Evolutionary conservation across 2,329 filamentous ascomycete species (phyloP), one percentile per base, ranked within the genome.

Genomic region (Knufia petricola): DNA sequence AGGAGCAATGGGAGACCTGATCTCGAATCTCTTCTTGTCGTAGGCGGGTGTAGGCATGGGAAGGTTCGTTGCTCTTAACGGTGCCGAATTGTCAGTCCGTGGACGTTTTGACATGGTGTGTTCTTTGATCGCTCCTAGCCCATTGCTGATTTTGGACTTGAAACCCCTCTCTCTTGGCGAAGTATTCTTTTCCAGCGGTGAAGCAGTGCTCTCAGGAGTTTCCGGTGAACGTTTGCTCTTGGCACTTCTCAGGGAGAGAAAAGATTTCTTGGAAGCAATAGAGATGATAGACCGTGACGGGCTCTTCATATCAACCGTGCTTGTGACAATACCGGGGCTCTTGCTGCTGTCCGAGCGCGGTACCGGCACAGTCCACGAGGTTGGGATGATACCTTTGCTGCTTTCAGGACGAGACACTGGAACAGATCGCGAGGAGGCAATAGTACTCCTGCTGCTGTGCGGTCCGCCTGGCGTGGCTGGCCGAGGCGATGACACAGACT

Each of bases 21-120:
- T 46, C 30, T 46, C 43, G n/a, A 46, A 46, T n/a, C 32, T 36
- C 32, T 38, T 36, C 21, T 46, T 46, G 32, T 46, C 43, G 30
- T 46, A 46, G 2, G 43, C 43, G 12, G 43, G 43, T 19, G 43
- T 46, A 2, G 43, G 43, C 43, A 46, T 2, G 9, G 43, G 43
- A 37, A 21, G 10, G 30, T 20, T 10, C 21, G 36, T 46, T 32
- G 43, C 43, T n/a, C 43, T 46, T 9, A 31, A 24, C 3, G 43
- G 43, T n/a, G 30, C 43, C n/a, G 30, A 36, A 37, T 46, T 46
- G 23, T 46, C 43, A 9, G 20, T 36, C 12, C 32, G 28, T 9
- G 20, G 12, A 13, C 30, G 43, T 19, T 37, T 46, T 26, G 43
- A 13, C 15, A 12, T 21, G 19, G 43, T 20, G 24, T 37, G 43